These are phyloP conservation scores for Ganoderma multipileum DNA, from an alignment of 1,284 basidiomycete species.

Conservation along the genomic window DNA sequence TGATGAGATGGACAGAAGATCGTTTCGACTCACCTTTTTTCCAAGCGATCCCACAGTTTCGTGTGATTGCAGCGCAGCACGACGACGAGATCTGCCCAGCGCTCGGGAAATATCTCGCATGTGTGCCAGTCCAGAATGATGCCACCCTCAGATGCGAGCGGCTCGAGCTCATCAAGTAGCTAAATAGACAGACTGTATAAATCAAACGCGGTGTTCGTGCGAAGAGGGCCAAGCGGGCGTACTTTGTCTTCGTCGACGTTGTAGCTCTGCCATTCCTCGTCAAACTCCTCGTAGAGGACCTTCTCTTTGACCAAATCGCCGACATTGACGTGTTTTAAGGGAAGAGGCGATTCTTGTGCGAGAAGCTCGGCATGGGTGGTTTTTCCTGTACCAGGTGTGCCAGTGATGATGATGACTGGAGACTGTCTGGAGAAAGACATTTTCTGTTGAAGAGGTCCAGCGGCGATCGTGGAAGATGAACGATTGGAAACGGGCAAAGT, in stretches of 20 bases:
- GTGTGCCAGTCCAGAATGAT: slow-evolving; percentile 98
- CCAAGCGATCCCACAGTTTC: slow-evolving; percentile 91
- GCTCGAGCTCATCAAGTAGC: slow-evolving; percentile 91
- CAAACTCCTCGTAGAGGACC: slow-evolving; percentile 84
- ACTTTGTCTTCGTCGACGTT: slow-evolving; percentile 96
- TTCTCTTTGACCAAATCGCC: slow-evolving; percentile 90
- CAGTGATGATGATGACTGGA: slow-evolving; percentile 95
- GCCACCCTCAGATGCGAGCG: slow-evolving; percentile 70
- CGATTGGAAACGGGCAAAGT: background rate
- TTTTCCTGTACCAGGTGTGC: slow-evolving; percentile 89
- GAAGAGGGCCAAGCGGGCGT: slow-evolving; percentile 22
- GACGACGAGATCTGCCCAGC: slow-evolving; percentile 97
- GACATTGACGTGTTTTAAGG: slow-evolving; percentile 87
- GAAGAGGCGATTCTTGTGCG: slow-evolving; percentile 67
- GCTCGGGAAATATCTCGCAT: slow-evolving; percentile 93
- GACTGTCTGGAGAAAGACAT: slow-evolving; percentile 38
- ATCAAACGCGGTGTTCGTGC: slow-evolving; percentile 25
- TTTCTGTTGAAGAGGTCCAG: background rate
- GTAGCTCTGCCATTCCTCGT: slow-evolving; percentile 95
- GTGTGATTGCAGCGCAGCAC: slow-evolving; percentile 92
- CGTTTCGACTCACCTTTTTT: slow-evolving; percentile 74
- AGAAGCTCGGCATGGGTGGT: slow-evolving; percentile 90
- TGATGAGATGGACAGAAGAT: background rate
- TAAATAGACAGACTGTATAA: slow-evolving; percentile 40
- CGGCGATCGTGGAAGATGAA: background rate